Evolutionary conservation across 139 green algal genomes (phyloP), one percentile per base, ranked within the genome.

Genomic region (Ostreobium quekettii): DNA sequence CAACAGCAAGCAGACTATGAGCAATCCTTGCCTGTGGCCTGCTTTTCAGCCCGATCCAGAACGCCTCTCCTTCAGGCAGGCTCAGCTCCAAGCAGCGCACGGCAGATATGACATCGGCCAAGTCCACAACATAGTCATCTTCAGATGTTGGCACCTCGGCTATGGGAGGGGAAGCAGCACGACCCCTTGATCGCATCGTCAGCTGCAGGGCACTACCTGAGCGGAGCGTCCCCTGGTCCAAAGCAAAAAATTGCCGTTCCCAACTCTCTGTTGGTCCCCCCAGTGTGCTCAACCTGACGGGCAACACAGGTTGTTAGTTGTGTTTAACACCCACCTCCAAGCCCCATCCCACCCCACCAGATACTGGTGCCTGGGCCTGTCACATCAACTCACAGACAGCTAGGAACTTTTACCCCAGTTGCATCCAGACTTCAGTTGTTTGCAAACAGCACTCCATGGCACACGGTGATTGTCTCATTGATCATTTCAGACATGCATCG

Each of bases 1-100:
- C 42, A 30, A 62, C 31, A 30, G n/a, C n/a, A n/a, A n/a, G n/a
- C n/a, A n/a, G n/a, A n/a, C n/a, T n/a, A n/a, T n/a, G n/a, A n/a
- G n/a, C n/a, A n/a, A n/a, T n/a, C n/a, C n/a, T 62, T 28, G 31
- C 53, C 31, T 66, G 59, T 15, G 19, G 22, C 11, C 24, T 26
- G 30, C 32, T 66, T 8, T 66, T 39, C 7, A 33, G 56, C 42
- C 57, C 33, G 11, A 92, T 33, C 86, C 86, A 92, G 7, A 91
- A 69, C 1, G 73, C 83, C 48, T 76, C 66, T 1, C 85, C 85
- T 30, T 65, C 49, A 1, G 83, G 83, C 60, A 93, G 66, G 56
- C 73, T 86, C 26, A 83, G 83, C 49, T 93, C 83, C 36, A 60
- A 58, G 36, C 74, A 85, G 19, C 78, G 61, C 38, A 60, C 57